Conservation (phyloP, 345 rosid genomes). For the Euphorbia tirucalli region DNA sequence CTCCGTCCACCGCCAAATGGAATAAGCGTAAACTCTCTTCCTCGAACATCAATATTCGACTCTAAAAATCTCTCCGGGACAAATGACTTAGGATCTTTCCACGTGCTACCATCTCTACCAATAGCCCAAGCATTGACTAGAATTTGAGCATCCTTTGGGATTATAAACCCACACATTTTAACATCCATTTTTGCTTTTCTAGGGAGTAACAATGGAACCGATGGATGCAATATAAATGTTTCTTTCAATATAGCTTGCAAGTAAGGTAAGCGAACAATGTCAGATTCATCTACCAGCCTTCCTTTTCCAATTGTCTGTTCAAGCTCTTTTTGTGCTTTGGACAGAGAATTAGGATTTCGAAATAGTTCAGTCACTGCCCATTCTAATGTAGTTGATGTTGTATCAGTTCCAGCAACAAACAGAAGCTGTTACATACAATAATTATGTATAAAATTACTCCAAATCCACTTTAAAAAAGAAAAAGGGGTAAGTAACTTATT, state of each 20-base stretch:
- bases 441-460: background rate
- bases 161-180: slow-evolving; percentile 27
- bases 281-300: slow-evolving; percentile 32
- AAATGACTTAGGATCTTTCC: slow-evolving; percentile 6
- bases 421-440: slow-evolving; percentile 25
- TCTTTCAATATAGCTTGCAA: slow-evolving; percentile 48
- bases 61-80: slow-evolving; percentile 9
- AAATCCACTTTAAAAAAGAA: too few relatives aligned
- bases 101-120: slow-evolving; percentile 16
- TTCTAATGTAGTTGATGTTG: slow-evolving; percentile 47
- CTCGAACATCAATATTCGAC: slow-evolving; percentile 1
- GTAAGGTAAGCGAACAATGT: slow-evolving; percentile 34
- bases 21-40: slow-evolving; percentile 1
- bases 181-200: slow-evolving; percentile 34
- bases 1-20: slow-evolving; percentile 12
- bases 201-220: slow-evolving; percentile 38
- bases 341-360: slow-evolving; percentile 24
- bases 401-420: slow-evolving; percentile 45
- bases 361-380: slow-evolving; percentile 60
- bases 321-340: slow-evolving; percentile 36
- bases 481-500: too few relatives aligned
- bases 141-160: slow-evolving; percentile 43
- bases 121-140: slow-evolving; percentile 52
- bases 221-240: slow-evolving; percentile 50
- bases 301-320: slow-evolving; percentile 33